phyloP scores from a whole-genome alignment of 805 yeast genomes.

The Candida succiphila region DNA sequence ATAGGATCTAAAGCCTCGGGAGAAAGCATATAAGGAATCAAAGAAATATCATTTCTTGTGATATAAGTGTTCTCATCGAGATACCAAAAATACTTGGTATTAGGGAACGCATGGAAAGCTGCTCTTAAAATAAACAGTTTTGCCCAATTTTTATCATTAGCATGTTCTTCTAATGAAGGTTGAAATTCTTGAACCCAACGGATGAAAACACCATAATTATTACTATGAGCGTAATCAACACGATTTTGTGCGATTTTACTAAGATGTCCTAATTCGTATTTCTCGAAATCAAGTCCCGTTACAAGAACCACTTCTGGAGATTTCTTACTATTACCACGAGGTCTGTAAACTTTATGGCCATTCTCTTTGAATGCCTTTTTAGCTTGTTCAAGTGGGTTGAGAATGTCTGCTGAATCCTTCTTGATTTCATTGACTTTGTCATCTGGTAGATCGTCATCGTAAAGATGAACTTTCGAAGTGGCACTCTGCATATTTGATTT shows the following conservation, averaged over 20 bases:
- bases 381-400: constrained; percentile 28
- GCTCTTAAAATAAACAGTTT: constrained; percentile 59
- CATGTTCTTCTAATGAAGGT: constrained; percentile 42
- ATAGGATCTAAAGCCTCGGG: constrained; percentile 53
- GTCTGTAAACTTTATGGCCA: constrained; percentile 45
- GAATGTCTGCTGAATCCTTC: constrained; percentile 26
- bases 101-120: constrained; percentile 90
- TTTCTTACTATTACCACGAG: constrained; percentile 20
- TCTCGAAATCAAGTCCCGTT: constrained; percentile 68
- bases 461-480: constrained; percentile 26
- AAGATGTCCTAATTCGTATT: constrained; percentile 47
- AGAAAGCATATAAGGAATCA: constrained; percentile 49
- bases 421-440: constrained; percentile 28
- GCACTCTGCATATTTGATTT: constrained; percentile 31
- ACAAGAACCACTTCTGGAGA: constrained; percentile 69
- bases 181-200: constrained; percentile 81
- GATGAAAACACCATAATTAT: constrained; percentile 73
- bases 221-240: constrained; percentile 76
- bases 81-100: constrained; percentile 87
- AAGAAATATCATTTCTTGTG: constrained; percentile 56
- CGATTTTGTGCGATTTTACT: constrained; percentile 74
- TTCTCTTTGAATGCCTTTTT: constrained; percentile 54
- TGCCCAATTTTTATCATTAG: constrained; percentile 48
- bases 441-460: constrained; percentile 22
- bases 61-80: constrained; percentile 71